Evolutionary conservation across 441 rosid genomes (phyloP), one percentile per base, ranked within the genome.

Genomic region (Brassica hybrid): DNA sequence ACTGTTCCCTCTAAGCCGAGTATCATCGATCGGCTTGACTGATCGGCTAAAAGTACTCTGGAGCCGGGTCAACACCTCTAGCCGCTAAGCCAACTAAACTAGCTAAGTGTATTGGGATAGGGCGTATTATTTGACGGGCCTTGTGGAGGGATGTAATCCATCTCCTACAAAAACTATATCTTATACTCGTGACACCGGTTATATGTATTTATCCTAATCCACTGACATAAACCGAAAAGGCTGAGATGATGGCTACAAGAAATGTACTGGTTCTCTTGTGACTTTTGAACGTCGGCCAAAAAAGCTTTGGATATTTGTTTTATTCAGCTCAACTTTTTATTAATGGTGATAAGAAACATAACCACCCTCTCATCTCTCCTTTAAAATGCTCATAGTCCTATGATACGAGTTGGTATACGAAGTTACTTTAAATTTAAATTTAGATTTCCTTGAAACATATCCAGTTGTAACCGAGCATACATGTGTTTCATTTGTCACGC

Each of bases 151-250:
- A n/a, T n/a, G n/a, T n/a, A n/a, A n/a, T n/a, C n/a, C n/a, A n/a
- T n/a, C n/a, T n/a, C n/a, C n/a, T n/a, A n/a, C n/a, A n/a, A n/a
- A n/a, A n/a, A 56, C 25, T 65, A 0, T 61, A 45, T 72, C 32
- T 64, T 32, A 62, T 1, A 76, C 74, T 76, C 79, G 74, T 69
- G 79, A 61, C 18, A 76, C n/a, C 70, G 65, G 79, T 76, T 48
- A 68, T 18, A 45, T 43, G 36, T 45, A 18, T 17, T 27, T 58
- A 61, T 76, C 63, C 32, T 19, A 25, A 61, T 32, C 57, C 65
- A 70, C 6, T 54, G 69, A 36, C 70, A 69, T 23, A 50, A 69
- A 50, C 45, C 14, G 52, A 76, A 21, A 69, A 69, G 36, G 30
- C 62, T 61, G 64, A 69, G 69, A 50, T 75, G 74, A 68, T 68